Evolutionary conservation across 257 asterid species (phyloP), one percentile per base, ranked within the genome.

Genomic region (Cordia subcordata): DNA sequence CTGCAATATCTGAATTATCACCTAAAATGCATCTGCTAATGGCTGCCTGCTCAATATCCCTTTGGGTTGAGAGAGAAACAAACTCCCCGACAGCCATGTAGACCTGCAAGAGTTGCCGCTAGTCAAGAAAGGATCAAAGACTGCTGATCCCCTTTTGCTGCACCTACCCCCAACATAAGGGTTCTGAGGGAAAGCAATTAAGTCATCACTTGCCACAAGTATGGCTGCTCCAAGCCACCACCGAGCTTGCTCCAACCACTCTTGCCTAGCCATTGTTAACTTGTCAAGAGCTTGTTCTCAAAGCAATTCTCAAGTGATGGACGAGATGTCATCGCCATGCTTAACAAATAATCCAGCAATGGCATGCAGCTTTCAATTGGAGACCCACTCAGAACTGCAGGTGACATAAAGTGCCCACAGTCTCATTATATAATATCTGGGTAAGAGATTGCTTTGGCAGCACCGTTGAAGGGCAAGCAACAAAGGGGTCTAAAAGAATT

Each of bases 171-270:
- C 0, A 84, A 75, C 83, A 84, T 84, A n/a, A 84, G 74, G 62
- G 89, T 69, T 0, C 83, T 75, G 39, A 84, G 72, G 27, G 94
- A 81, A 45, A 85, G 80, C 62, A 85, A 73, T 0, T n/a, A n/a
- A n/a, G n/a, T 86, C 89, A 55, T 81, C 83, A 38, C 67, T 85
- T 0, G 89, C 89, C 17, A 86, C 94, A 16, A 85, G 79, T 62
- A 85, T 82, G 63, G 89, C 85, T 1, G 94, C 89, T 75, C 94
- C 42, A 10, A 81, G 79, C 89, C 94, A 85, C 32, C 94, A 85
- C 32, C 77, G 85, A 32, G 83, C 85, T n/a, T 84, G 68, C 50
- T 67, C 57, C 8, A 79, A 27, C 35, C 35, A 27, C 35, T 27
- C 35, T 18, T 19, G 65, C 51, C 46, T 22, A 27, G 35, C 35